A percentile compares a stretch with the other conserved stretches of the same genome.
phyloP scores from a whole-genome alignment of 2,329 filamentous ascomycete species.

The Fusarium stilboides region DNA sequence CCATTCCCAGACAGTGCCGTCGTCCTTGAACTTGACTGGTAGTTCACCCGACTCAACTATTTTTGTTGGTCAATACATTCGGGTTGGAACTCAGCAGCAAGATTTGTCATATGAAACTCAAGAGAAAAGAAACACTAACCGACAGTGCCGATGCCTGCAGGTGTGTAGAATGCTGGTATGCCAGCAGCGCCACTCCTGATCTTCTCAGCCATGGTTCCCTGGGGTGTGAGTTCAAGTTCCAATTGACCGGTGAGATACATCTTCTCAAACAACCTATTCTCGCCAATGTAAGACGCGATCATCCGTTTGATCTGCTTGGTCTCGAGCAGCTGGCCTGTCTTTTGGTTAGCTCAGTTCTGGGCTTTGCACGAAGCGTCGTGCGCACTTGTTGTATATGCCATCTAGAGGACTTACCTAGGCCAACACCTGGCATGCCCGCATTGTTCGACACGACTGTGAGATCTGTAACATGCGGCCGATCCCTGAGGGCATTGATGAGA shows the following conservation, averaged over 20 bases:
- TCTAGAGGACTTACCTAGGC: conserved; percentile 68
- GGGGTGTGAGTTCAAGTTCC: conserved; percentile 89
- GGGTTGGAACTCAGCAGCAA: too few relatives aligned
- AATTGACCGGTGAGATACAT: conserved; percentile 90
- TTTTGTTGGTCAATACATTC: rapidly evolving
- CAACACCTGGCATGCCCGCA: conserved; percentile 84
- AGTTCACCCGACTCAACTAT: conserved; percentile 87
- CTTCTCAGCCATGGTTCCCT: conserved; percentile 90
- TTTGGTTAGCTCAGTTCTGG: conserved; percentile 67
- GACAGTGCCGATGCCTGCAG: conserved; percentile 86
- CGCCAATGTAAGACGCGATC: conserved; percentile 91
- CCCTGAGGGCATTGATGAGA: conserved; percentile 78
- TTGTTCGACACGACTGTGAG: conserved; percentile 94
- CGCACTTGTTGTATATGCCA: too few relatives aligned
- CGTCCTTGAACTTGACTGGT: conserved; percentile 80
- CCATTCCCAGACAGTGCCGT: conserved; percentile 77
- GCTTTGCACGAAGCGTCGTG: too few relatives aligned
- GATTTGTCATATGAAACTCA: too few relatives aligned
- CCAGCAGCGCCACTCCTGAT: conserved; percentile 88
- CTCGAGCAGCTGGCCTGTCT: conserved; percentile 23
- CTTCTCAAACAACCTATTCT: conserved; percentile 91
- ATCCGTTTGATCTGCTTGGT: conserved; percentile 85
- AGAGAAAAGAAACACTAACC: not conserved
- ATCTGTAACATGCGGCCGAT: conserved; percentile 69
- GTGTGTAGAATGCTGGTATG: conserved; percentile 93